These are phyloP conservation scores for Logfia minima DNA, from an alignment of 129 eudicot genomes.

Conservation along the genomic window DNA sequence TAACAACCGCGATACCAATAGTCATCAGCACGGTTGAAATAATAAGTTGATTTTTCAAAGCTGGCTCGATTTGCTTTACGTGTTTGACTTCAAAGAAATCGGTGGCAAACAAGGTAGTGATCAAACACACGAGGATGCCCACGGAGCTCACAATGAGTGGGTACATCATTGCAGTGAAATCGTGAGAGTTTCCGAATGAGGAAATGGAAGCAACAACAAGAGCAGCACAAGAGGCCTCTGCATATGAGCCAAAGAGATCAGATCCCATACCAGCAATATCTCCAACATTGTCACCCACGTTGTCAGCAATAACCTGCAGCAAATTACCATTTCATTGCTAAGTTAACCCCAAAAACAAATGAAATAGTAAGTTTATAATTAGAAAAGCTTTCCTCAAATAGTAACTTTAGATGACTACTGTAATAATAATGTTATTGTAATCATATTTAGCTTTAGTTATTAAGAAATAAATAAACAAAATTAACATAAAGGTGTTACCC, in stretches of 20 bases:
- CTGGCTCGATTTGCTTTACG: slow-evolving; percentile 78
- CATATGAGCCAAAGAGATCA: slow-evolving; percentile 91
- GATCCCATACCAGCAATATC: slow-evolving; percentile 99
- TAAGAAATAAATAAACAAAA: no score
- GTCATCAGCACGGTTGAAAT: slow-evolving; percentile 84
- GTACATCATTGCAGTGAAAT: slow-evolving; percentile 77
- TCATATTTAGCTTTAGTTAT: neutral
- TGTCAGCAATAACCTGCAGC: slow-evolving; percentile 88
- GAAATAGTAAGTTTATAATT: neutral
- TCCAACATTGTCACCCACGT: slow-evolving; percentile 93
- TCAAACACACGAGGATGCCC: slow-evolving; percentile 72
- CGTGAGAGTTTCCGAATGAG: slow-evolving; percentile 76
- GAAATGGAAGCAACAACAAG: slow-evolving; percentile 94
- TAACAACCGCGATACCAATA: slow-evolving; percentile 62
- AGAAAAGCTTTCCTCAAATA: neutral
- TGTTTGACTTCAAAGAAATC: slow-evolving; percentile 85
- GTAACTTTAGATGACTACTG: neutral
- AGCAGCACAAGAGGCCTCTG: slow-evolving; percentile 89
- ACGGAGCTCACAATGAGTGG: slow-evolving; percentile 74
- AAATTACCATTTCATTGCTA: slow-evolving; percentile 3
- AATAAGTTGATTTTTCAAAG: slow-evolving; percentile 78
- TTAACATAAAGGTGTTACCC: neutral
- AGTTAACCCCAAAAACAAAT: neutral
- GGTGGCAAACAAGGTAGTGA: slow-evolving; percentile 87
- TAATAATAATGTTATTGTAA: no score